These are phyloP conservation scores for Backusella australiensis DNA, from an alignment of 192 early-diverging fungal genomes.

Conservation along the genomic window DNA sequence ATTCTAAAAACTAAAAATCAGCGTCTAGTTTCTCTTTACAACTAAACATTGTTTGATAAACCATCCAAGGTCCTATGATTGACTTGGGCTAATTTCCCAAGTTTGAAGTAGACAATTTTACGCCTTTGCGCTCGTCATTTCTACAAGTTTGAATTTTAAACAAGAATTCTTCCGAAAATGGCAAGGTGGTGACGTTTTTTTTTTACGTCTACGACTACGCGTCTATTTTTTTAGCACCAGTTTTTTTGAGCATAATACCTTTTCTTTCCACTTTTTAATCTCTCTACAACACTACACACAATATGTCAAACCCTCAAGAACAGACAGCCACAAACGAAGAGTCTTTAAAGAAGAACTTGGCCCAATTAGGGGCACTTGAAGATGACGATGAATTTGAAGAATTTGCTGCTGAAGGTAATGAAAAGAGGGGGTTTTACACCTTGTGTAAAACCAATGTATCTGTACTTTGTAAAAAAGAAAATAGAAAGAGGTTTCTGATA, in stretches of 20 bases:
- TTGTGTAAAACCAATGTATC: neutral
- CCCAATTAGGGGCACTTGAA: slow-evolving; percentile 69
- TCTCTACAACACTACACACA: neutral
- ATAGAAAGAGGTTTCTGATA: neutral
- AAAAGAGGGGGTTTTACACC: neutral
- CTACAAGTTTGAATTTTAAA: neutral
- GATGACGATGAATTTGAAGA: slow-evolving; percentile 97
- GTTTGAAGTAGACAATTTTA: neutral
- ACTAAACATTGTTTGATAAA: too few relatives aligned
- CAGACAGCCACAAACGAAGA: slow-evolving; percentile 12
- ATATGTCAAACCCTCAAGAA: slow-evolving; percentile 10
- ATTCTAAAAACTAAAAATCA: neutral
- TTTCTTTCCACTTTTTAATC: neutral
- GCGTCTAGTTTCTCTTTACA: too few relatives aligned
- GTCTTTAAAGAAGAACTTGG: slow-evolving; percentile 23
- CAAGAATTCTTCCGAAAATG: neutral
- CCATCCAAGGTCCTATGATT: too few relatives aligned
- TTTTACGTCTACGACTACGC: neutral
- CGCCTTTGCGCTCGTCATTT: neutral
- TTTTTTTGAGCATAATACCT: neutral
- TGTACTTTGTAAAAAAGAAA: neutral
- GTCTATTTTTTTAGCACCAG: neutral
- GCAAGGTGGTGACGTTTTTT: neutral
- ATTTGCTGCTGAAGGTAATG: slow-evolving; percentile 77
- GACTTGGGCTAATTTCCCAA: neutral